Conservation (phyloP, 2,329 filamentous ascomycete genomes). For the Alternaria postmessia region DNA sequence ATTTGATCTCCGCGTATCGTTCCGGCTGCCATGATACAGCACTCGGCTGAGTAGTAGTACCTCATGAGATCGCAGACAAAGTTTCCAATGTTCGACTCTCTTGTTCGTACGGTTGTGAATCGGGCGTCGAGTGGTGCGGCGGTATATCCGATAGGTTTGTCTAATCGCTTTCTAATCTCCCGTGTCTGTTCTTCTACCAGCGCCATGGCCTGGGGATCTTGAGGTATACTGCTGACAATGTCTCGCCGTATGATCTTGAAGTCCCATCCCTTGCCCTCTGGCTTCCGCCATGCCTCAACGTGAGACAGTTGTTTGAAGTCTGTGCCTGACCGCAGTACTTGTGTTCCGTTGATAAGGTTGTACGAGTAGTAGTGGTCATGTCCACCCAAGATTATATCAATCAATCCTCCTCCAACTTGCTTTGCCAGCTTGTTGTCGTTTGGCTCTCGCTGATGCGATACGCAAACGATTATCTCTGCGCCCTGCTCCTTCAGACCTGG, state of each 20-base stretch:
- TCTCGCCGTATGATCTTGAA: conserved; percentile 80
- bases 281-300: conserved; percentile 74
- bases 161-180: conserved; percentile 76
- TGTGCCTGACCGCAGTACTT: conserved; percentile 85
- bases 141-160: conserved; percentile 83
- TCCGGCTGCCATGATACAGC: conserved; percentile 82
- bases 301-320: conserved; percentile 95
- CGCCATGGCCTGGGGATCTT: conserved; percentile 67
- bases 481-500: conserved; percentile 77
- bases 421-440: conserved; percentile 88
- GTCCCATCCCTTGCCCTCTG: conserved; percentile 69
- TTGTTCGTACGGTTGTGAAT: conserved; percentile 80
- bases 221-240: conserved; percentile 71
- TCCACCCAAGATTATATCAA: conserved; percentile 87
- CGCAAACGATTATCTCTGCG: conserved; percentile 80
- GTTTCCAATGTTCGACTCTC: conserved; percentile 86
- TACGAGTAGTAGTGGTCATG: conserved; percentile 92
- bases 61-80: conserved; percentile 94
- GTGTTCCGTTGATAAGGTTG: conserved; percentile 76
- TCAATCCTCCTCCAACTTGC: conserved; percentile 71
- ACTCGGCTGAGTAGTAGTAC: conserved; percentile 81
- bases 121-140: conserved; percentile 82
- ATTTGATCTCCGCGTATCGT: conserved; percentile 90
- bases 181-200: conserved; percentile 75
- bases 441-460: conserved; percentile 87